Evolutionary conservation across 805 yeast genomes (phyloP).

Genomic region (Schwanniomyces pseudopolymorphus): DNA sequence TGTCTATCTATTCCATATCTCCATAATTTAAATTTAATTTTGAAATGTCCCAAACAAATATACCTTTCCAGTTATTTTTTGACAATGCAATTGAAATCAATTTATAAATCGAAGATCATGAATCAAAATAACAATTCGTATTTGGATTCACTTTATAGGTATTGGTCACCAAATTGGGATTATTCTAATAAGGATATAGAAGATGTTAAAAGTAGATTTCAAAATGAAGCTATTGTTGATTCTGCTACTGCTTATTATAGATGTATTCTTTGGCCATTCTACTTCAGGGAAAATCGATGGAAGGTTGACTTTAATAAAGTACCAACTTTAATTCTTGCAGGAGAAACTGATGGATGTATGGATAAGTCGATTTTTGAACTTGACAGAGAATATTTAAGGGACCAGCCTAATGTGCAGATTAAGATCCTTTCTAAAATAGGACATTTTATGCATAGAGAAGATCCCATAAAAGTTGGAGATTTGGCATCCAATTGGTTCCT

Average conservation of each 20-base stretch:
- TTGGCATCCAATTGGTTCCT: constrained; percentile 28
- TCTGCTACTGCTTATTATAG: constrained; percentile 41
- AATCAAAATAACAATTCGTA: constrained; percentile 20
- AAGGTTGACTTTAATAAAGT: constrained; percentile 32
- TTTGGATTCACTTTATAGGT: constrained; percentile 31
- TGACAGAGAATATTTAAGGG: constrained; percentile 18
- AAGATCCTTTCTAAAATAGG: constrained; percentile 28
- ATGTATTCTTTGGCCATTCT: constrained; percentile 21
- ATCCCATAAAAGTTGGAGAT: constrained; percentile 27
- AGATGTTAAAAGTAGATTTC: constrained; percentile 27
- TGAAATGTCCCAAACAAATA: constrained; percentile 33
- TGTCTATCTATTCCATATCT: constrained; percentile 42
- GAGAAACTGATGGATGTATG: constrained; percentile 43
- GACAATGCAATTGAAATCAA: constrained; percentile 30
- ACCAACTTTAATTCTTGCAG: constrained; percentile 37
- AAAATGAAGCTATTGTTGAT: constrained; percentile 24
- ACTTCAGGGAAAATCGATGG: constrained; percentile 19
- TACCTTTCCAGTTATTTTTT: constrained; percentile 35
- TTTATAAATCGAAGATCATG: constrained; percentile 21
- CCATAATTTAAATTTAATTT: constrained; percentile 24
- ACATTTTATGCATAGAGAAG: constrained; percentile 42
- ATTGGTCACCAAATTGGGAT: constrained; percentile 42
- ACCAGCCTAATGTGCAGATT: constrained; percentile 18
- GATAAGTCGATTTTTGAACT: constrained; percentile 21
- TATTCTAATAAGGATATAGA: constrained; percentile 23